A percentile compares a stretch with the other conserved stretches of the same genome.
These are phyloP conservation scores for Artomyces pyxidatus DNA, from an alignment of 768 basidiomycete species.

Conservation along the genomic window DNA sequence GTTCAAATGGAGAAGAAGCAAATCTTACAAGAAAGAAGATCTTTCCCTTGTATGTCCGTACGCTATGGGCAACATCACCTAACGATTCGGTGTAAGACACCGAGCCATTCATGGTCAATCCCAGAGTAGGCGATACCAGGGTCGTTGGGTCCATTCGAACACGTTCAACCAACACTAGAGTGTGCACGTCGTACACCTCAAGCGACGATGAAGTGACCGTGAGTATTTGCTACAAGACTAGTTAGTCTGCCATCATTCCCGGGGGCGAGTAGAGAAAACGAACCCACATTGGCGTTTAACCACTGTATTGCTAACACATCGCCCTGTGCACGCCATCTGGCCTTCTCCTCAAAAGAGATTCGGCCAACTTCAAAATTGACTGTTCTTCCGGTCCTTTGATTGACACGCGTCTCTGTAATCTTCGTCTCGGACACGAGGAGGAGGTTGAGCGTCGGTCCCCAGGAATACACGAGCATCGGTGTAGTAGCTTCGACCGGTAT, in stretches of 20 bases:
- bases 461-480: conserved; percentile 78
- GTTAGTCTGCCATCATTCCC: neutral
- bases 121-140: conserved; percentile 46
- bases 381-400: conserved; percentile 51
- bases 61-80: conserved; percentile 55
- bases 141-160: conserved; percentile 48
- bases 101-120: conserved; percentile 37
- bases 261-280: conserved; percentile 17
- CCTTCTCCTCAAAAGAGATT: conserved; percentile 53
- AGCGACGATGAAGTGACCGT: conserved; percentile 49
- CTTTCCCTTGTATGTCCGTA: conserved; percentile 83
- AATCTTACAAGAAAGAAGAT: conserved; percentile 77
- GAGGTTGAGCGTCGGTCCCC: conserved; percentile 64
- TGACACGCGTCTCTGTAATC: conserved; percentile 39
- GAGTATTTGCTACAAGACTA: conserved; percentile 52
- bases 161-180: conserved; percentile 52
- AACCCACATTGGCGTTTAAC: conserved; percentile 81
- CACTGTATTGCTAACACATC: conserved; percentile 74
- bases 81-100: conserved; percentile 41
- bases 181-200: conserved; percentile 61
- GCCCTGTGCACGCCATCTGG: conserved; percentile 51
- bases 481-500: conserved; percentile 22
- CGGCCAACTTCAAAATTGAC: conserved; percentile 54
- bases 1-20: neutral
- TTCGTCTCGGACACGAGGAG: conserved; percentile 58